Evolutionary conservation across 1,284 basidiomycete genomes (phyloP).

Genomic region (Cerioporus squamosus): DNA sequence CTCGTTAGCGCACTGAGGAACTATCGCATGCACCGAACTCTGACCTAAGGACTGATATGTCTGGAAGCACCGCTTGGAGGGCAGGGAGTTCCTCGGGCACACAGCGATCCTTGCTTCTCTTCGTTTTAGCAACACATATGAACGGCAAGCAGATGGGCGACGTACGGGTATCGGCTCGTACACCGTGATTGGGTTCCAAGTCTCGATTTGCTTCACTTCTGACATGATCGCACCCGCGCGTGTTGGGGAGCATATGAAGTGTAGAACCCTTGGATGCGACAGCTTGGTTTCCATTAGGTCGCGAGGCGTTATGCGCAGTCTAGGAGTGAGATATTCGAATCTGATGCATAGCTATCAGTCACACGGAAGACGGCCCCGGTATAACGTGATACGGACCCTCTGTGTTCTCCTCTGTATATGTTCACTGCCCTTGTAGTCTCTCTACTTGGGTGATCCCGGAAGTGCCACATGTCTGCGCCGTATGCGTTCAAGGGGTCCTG

Average conservation of each 20-base stretch:
- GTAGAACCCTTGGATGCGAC: constrained; percentile 63
- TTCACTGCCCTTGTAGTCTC: constrained; percentile 80
- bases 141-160: constrained; percentile 7
- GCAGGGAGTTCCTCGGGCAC: constrained; percentile 77
- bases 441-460: constrained; percentile 59
- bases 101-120: constrained; percentile 66
- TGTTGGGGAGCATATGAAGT: constrained; percentile 86
- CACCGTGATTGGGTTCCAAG: constrained; percentile 70
- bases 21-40: constrained; percentile 3
- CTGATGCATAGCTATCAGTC: constrained; percentile 39
- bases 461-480: constrained; percentile 83
- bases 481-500: constrained; percentile 63
- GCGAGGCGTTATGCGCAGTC: constrained; percentile 70
- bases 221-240: constrained; percentile 72
- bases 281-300: constrained; percentile 66
- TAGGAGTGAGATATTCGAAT: constrained; percentile 83
- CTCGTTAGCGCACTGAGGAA: not conserved
- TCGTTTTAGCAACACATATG: not conserved
- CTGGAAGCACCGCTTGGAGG: constrained; percentile 62
- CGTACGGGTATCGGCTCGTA: constrained; percentile 88
- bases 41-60: constrained; percentile 71
- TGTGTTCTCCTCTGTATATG: constrained; percentile 72
- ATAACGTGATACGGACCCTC: constrained; percentile 55
- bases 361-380: too few relatives aligned
- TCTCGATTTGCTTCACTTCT: constrained; percentile 57